These are phyloP conservation scores for Strigomonas oncopelti DNA, from an alignment of 208 protist species.

Conservation along the genomic window DNA sequence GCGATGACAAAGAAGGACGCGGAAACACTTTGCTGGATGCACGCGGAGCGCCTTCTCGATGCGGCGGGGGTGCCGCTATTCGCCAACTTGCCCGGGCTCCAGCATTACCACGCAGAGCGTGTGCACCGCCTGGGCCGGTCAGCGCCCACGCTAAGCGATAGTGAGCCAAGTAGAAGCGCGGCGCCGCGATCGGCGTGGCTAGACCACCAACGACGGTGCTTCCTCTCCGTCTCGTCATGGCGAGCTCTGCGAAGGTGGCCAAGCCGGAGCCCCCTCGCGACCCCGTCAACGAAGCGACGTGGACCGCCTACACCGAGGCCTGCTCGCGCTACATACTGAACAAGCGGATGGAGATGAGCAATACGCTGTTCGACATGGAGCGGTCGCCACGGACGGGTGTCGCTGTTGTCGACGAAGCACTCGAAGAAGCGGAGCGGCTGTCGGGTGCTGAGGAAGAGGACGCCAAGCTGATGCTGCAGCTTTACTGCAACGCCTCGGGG, in stretches of 20 bases:
- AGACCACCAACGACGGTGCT: background rate
- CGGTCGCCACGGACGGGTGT: conserved; percentile 66
- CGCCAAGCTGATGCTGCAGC: conserved; percentile 35
- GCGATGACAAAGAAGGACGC: conserved; percentile 78
- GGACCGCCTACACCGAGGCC: conserved; percentile 60
- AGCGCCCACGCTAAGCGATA: conserved; percentile 20
- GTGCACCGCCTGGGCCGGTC: conserved; percentile 36
- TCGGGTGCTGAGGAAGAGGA: conserved; percentile 30
- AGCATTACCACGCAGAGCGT: conserved; percentile 61
- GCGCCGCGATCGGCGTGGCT: background rate
- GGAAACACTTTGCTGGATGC: conserved; percentile 86
- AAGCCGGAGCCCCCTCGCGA: background rate
- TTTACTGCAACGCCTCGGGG: conserved; percentile 38
- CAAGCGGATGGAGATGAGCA: conserved; percentile 34
- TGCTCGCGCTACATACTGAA: conserved; percentile 59
- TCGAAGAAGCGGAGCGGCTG: conserved; percentile 51
- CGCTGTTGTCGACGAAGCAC: conserved; percentile 47
- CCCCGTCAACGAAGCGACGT: conserved; percentile 16
- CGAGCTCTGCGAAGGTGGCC: background rate
- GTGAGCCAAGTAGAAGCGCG: background rate
- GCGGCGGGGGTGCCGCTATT: conserved; percentile 68
- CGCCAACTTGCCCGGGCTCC: conserved; percentile 75
- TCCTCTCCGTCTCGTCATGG: background rate
- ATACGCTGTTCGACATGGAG: conserved; percentile 56
- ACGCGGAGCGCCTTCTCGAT: conserved; percentile 82